Conservation (phyloP, 2,329 filamentous ascomycete genomes). For the Aureobasidium lini region DNA sequence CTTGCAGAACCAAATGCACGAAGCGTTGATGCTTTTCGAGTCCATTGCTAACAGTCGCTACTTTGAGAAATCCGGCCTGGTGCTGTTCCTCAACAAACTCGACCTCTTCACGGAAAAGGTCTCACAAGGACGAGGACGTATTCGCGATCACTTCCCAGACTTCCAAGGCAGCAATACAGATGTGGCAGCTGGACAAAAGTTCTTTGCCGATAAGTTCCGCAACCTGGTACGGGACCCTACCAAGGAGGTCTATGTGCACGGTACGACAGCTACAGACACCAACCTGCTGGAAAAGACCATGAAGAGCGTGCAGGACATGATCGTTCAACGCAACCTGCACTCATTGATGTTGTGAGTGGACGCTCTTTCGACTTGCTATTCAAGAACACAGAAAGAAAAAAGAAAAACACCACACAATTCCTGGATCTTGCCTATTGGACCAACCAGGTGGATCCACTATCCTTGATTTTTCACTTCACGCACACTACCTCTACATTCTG, state of each 20-base stretch:
- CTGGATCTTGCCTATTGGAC: background rate
- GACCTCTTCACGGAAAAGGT: slow-evolving; percentile 52
- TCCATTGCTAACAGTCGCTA: slow-evolving; percentile 66
- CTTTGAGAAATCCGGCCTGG: slow-evolving; percentile 67
- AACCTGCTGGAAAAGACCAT: slow-evolving; percentile 46
- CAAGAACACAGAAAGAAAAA: background rate
- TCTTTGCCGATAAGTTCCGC: slow-evolving; percentile 45
- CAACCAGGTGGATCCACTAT: background rate
- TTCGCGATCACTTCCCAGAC: slow-evolving; percentile 44
- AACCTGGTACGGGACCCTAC: slow-evolving; percentile 42
- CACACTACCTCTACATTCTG: background rate
- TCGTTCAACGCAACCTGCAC: slow-evolving; percentile 46
- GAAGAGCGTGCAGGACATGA: slow-evolving; percentile 47
- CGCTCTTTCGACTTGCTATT: background rate
- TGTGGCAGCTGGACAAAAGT: slow-evolving; percentile 41
- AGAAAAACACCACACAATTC: background rate
- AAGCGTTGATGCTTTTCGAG: slow-evolving; percentile 63
- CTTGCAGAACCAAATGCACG: slow-evolving; percentile 63
- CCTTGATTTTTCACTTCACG: background rate
- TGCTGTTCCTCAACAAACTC: slow-evolving; percentile 69
- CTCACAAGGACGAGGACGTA: slow-evolving; percentile 37
- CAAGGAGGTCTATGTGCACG: slow-evolving; percentile 47
- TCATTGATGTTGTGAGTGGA: slow-evolving; percentile 37
- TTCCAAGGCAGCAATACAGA: slow-evolving; percentile 38
- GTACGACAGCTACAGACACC: slow-evolving; percentile 46